Percentiles rank a stretch among this genome's conserved stretches.
phyloP scores from a whole-genome alignment of 257 asterid species.

The Petrea volubilis region DNA sequence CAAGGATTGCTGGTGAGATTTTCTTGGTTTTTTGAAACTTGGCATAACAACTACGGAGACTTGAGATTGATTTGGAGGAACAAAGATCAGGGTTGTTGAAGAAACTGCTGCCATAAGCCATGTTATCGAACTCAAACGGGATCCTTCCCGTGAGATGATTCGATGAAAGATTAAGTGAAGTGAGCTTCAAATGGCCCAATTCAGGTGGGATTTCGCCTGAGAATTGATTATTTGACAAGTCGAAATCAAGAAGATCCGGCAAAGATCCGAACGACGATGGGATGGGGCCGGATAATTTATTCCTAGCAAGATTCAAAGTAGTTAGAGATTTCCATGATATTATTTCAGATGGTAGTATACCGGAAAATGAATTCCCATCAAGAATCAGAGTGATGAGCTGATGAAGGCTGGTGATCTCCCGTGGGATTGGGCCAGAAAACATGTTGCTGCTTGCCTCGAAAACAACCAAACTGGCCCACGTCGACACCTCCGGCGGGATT shows the following conservation, averaged over 20 bases:
- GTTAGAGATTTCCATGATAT: constrained; percentile 70
- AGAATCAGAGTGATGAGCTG: constrained; percentile 46
- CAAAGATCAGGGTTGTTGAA: constrained; percentile 64
- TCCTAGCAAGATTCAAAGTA: constrained; percentile 53
- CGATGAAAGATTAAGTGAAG: constrained; percentile 66
- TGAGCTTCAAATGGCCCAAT: constrained; percentile 53
- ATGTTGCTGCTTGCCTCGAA: constrained; percentile 64
- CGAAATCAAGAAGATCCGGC: constrained; percentile 64
- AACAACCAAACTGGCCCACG: constrained; percentile 63
- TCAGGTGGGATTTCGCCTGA: constrained; percentile 71
- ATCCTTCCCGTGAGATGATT: constrained; percentile 63
- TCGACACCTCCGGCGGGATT: constrained; percentile 52
- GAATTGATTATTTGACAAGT: constrained; percentile 61
- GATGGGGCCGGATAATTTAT: constrained; percentile 61
- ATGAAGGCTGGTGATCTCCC: constrained; percentile 55
- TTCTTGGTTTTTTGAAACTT: constrained; percentile 30
- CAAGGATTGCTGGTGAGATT: constrained; percentile 41
- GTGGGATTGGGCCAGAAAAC: constrained; percentile 64
- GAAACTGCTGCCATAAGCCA: constrained; percentile 72
- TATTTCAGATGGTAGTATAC: constrained; percentile 57
- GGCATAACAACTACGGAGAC: constrained; percentile 45
- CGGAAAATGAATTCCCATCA: constrained; percentile 74
- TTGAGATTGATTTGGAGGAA: constrained; percentile 34
- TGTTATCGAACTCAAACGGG: constrained; percentile 64
- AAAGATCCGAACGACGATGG: constrained; percentile 51